Evolutionary conservation across 495 filamentous ascomycete genomes (phyloP).

Genomic region (Tuber indicum): DNA sequence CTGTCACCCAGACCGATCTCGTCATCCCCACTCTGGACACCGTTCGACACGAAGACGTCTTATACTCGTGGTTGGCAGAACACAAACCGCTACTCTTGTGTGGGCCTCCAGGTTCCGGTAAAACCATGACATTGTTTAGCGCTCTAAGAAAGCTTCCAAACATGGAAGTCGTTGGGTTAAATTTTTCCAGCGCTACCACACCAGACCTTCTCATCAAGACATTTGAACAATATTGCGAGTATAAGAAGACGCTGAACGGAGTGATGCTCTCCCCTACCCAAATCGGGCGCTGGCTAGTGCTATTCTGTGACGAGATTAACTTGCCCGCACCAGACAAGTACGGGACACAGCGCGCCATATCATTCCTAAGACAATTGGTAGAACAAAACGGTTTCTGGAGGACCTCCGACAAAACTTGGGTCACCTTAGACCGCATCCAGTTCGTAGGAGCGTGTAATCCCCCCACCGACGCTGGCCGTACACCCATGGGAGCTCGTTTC

Average conservation of each 20-base stretch:
- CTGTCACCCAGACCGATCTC: slow-evolving; percentile 90
- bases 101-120: slow-evolving; percentile 95
- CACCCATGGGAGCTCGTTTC: slow-evolving; percentile 86
- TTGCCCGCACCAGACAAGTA: slow-evolving; percentile 97
- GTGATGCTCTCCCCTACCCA: slow-evolving; percentile 93
- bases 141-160: slow-evolving; percentile 91
- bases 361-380: slow-evolving; percentile 91
- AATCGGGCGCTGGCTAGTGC: slow-evolving; percentile 93
- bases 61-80: slow-evolving; percentile 98
- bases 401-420: slow-evolving; percentile 95
- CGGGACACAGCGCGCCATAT: slow-evolving; percentile 92
- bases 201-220: slow-evolving; percentile 97
- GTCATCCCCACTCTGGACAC: slow-evolving; percentile 97
- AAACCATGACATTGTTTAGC: slow-evolving; percentile 99
- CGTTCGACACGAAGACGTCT: slow-evolving; percentile 90
- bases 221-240: slow-evolving; percentile 99
- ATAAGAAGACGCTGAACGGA: slow-evolving; percentile 94
- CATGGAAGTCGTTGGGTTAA: slow-evolving; percentile 98
- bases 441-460: slow-evolving; percentile 99
- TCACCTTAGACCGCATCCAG: slow-evolving; percentile 93
- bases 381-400: slow-evolving; percentile 99
- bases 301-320: slow-evolving; percentile 99
- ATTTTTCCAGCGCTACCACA: slow-evolving; percentile 97
- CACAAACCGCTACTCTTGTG: slow-evolving; percentile 95
- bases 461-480: slow-evolving; percentile 96